phyloP scores from a whole-genome alignment of 1,284 basidiomycete species.

The Agroathelia rolfsii region DNA sequence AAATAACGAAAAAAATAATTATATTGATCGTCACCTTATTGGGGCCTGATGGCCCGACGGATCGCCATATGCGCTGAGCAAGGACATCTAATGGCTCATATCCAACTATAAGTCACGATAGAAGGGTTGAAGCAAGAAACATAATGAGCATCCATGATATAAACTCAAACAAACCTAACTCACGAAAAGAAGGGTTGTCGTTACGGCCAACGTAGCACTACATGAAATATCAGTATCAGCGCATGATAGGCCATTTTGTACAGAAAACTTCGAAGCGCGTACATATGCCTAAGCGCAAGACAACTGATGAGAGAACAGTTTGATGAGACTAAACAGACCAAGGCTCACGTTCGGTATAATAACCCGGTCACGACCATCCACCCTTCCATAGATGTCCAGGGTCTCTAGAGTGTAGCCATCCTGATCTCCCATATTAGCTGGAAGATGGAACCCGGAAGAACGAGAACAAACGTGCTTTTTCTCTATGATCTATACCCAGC shows the following conservation, averaged over 20 bases:
- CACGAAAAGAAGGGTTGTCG: constrained; percentile 73
- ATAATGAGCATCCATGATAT: not conserved
- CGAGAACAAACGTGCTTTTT: constrained; percentile 48
- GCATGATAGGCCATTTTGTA: no score
- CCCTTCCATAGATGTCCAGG: constrained; percentile 50
- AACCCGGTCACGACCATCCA: constrained; percentile 44
- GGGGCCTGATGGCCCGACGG: constrained; percentile 72
- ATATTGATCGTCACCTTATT: constrained; percentile 55
- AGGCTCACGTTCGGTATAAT: constrained; percentile 42
- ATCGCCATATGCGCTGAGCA: constrained; percentile 60
- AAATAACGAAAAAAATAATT: not conserved
- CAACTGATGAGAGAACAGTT: constrained; percentile 1
- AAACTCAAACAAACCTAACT: constrained; percentile 12
- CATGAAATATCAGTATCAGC: no score
- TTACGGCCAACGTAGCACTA: constrained; percentile 72
- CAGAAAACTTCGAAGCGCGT: constrained; percentile 1
- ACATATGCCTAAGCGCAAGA: constrained; percentile 22
- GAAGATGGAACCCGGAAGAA: constrained; percentile 2
- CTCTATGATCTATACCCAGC: constrained; percentile 53
- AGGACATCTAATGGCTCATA: constrained; percentile 64
- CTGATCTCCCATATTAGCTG: constrained; percentile 20
- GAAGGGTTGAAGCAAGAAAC: not conserved
- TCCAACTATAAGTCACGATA: constrained; percentile 56
- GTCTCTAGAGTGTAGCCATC: constrained; percentile 67
- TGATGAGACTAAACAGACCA: no score